phyloP scores from a whole-genome alignment of 2,329 filamentous ascomycete species.

The Trichoderma gracile region DNA sequence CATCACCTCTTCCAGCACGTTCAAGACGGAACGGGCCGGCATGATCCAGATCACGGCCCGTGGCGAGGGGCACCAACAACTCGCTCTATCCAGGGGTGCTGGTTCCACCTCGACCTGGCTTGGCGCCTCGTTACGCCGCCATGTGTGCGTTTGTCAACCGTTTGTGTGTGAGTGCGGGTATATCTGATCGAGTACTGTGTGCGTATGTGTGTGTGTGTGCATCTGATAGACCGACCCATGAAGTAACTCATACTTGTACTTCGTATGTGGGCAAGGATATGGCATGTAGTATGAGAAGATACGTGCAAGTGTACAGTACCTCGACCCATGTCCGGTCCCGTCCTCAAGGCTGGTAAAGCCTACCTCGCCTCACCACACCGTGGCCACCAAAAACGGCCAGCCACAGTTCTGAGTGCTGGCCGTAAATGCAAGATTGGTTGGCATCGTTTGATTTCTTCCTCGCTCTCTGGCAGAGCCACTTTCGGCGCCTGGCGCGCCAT shows the following conservation, averaged over 20 bases:
- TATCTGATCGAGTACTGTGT: constrained; percentile 1
- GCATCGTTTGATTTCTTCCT: background rate
- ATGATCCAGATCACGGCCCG: constrained; percentile 27
- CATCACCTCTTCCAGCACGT: constrained; percentile 8
- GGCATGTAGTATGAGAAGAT: no score
- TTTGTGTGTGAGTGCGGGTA: background rate
- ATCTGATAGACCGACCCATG: background rate
- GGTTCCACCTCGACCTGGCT: constrained; percentile 26
- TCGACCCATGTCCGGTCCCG: background rate
- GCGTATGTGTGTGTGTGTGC: constrained; percentile 4
- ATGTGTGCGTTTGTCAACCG: constrained; percentile 1
- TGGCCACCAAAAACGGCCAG: constrained; percentile 14
- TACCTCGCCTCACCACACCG: constrained; percentile 14
- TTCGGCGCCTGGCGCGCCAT: constrained; percentile 20
- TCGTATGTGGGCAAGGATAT: no score
- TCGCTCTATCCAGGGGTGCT: constrained; percentile 18
- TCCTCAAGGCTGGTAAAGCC: constrained; percentile 1
- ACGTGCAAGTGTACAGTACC: background rate
- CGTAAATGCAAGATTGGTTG: constrained; percentile 13
- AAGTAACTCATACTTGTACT: background rate
- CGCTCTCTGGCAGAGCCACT: background rate
- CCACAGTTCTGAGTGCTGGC: constrained; percentile 1
- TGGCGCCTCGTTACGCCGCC: constrained; percentile 20
- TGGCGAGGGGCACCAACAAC: constrained; percentile 25
- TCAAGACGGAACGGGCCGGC: constrained; percentile 26